Percentiles rank a stretch among this genome's conserved stretches.
phyloP scores from a whole-genome alignment of 2,329 filamentous ascomycete species.

The Hypoxylon sp. region DNA sequence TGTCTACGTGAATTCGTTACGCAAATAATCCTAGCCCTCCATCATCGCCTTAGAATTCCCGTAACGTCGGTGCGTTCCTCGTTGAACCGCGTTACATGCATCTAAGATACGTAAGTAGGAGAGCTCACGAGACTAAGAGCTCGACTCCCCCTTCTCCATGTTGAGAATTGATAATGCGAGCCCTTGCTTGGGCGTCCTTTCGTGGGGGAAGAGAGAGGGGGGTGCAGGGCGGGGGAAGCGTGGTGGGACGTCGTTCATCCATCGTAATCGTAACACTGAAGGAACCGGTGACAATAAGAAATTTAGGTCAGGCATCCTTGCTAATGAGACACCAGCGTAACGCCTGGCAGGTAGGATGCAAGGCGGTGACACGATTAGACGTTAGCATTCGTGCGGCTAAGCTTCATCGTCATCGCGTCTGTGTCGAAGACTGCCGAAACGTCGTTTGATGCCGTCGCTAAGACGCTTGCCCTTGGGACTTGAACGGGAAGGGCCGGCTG shows the following conservation, averaged over 20 bases:
- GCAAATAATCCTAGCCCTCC: background rate
- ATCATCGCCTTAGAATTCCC: background rate
- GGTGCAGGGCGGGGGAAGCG: background rate
- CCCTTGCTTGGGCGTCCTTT: too few species aligned
- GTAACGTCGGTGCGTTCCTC: too few species aligned
- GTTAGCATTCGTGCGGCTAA: too few species aligned
- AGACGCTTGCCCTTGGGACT: conserved; percentile 55
- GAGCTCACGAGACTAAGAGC: background rate
- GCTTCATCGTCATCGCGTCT: conserved; percentile 53
- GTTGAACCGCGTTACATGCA: too few species aligned
- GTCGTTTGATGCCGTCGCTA: conserved; percentile 65
- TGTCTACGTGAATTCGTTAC: background rate
- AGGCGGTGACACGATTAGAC: too few species aligned
- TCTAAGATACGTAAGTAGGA: background rate
- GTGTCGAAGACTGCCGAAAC: conserved; percentile 66
- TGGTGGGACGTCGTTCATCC: too few species aligned
- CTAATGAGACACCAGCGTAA: too few species aligned
- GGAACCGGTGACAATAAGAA: background rate
- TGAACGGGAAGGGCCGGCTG: conserved; percentile 35
- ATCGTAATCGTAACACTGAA: background rate
- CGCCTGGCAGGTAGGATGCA: too few species aligned
- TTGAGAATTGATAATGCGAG: background rate
- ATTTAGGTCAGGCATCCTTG: background rate
- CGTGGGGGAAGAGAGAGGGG: background rate
- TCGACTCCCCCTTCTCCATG: background rate